Percentiles rank a stretch among this genome's conserved stretches.
These are phyloP conservation scores for Blastobotrys robertii DNA, from an alignment of 805 yeast species.

Conservation along the genomic window DNA sequence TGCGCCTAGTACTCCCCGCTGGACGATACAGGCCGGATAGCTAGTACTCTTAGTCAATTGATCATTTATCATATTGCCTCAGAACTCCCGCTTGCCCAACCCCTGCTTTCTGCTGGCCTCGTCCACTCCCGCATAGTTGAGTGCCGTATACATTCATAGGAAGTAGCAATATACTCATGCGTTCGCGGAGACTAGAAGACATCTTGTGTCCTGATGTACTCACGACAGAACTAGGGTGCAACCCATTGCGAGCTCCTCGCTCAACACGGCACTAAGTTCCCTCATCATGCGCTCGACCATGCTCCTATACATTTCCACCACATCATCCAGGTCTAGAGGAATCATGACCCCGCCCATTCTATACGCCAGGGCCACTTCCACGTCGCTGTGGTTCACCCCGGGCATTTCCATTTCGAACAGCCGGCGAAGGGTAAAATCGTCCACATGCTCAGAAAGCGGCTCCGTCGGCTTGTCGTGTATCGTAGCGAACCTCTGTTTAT, in stretches of 20 bases:
- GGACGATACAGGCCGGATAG: no score
- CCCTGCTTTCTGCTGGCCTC: no score
- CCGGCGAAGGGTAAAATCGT: neutral
- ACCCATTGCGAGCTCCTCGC: neutral
- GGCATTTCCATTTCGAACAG: constrained; percentile 9
- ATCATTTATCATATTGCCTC: no score
- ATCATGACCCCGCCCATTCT: neutral
- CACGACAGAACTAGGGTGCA: neutral
- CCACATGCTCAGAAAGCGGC: neutral
- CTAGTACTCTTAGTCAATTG: no score
- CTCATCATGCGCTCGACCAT: neutral
- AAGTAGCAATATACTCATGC: no score
- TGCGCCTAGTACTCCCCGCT: no score
- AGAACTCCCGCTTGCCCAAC: no score
- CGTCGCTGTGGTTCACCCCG: constrained; percentile 1
- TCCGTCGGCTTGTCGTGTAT: neutral
- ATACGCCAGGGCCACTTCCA: neutral
- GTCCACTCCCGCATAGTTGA: no score
- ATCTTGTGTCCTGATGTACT: neutral
- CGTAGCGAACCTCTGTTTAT: constrained; percentile 4
- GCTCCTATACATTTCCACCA: neutral
- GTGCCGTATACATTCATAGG: no score
- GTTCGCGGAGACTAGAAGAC: no score
- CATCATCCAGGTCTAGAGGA: neutral
- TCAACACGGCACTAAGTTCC: neutral